phyloP scores from a whole-genome alignment of 345 rosid species.

The Punica granatum region DNA sequence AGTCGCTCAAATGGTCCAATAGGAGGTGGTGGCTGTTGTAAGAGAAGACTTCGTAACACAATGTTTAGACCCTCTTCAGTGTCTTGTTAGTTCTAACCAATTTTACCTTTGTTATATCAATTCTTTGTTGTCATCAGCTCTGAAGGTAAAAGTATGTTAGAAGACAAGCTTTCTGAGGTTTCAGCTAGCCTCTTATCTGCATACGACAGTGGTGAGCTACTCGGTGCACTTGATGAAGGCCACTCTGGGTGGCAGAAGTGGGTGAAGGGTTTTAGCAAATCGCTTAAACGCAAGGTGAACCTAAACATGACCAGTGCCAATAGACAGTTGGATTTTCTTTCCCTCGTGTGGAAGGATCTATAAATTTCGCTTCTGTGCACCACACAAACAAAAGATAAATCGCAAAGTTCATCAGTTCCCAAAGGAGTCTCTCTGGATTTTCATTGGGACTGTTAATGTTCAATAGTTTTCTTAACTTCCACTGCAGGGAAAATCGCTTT shows the following conservation, averaged over 20 bases:
- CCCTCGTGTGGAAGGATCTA: too few relatives aligned
- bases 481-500: conserved; percentile 79
- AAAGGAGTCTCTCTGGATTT: not conserved
- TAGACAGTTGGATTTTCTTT: not conserved
- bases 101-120: not conserved
- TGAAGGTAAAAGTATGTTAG: conserved; percentile 54
- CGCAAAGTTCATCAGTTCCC: not conserved
- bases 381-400: not conserved
- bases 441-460: not conserved
- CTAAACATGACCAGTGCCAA: not conserved
- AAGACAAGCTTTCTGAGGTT: conserved; percentile 72
- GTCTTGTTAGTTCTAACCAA: not conserved
- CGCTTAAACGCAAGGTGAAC: conserved; percentile 70
- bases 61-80: not conserved
- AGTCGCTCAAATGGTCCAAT: not conserved
- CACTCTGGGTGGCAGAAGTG: conserved; percentile 81
- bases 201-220: conserved; percentile 73
- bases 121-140: conserved; percentile 33
- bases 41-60: not conserved
- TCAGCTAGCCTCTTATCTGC: conserved; percentile 67
- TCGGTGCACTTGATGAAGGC: conserved; percentile 63
- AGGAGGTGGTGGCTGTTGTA: not conserved
- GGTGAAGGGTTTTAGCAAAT: conserved; percentile 81
- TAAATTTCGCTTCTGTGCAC: not conserved
- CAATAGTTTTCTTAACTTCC: not conserved